Percentiles rank a stretch among this genome's conserved stretches.
Conservation (phyloP, 2,329 filamentous ascomycete genomes). For the Curvularia sp. region DNA sequence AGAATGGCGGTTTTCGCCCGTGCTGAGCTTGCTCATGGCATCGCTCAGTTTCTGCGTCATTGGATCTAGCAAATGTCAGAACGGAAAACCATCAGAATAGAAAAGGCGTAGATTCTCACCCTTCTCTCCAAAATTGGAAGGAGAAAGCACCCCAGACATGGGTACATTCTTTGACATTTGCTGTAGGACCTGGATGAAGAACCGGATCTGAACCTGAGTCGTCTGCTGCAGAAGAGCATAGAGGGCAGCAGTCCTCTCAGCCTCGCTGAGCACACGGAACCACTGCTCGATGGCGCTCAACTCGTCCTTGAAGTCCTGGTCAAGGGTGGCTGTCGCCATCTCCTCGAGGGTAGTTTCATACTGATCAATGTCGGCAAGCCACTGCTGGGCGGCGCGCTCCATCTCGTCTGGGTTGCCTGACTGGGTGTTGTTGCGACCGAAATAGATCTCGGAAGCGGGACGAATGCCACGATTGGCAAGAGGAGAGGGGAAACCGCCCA, state of each 20-base stretch:
- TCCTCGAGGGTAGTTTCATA: conserved; percentile 99
- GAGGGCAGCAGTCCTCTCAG: conserved; percentile 91
- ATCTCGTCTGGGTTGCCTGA: conserved; percentile 79
- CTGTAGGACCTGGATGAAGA: conserved; percentile 98
- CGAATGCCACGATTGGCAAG: conserved; percentile 80
- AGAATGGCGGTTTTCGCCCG: conserved; percentile 86
- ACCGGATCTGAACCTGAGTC: conserved; percentile 97
- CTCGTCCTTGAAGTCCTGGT: conserved; percentile 99
- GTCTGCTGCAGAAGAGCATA: conserved; percentile 98
- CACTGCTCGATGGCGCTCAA: conserved; percentile 98
- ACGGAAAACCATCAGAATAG: background rate
- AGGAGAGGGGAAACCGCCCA: conserved; percentile 80
- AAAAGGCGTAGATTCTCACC: conserved; percentile 60
- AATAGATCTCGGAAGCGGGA: conserved; percentile 91
- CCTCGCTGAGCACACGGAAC: conserved; percentile 97
- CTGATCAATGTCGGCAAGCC: conserved; percentile 98
- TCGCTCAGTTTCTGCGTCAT: conserved; percentile 97
- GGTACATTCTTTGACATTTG: conserved; percentile 99
- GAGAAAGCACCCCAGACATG: conserved; percentile 93
- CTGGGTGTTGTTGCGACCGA: conserved; percentile 76
- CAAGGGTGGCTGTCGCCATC: conserved; percentile 97
- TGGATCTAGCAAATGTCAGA: conserved; percentile 69
- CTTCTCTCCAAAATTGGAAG: conserved; percentile 92
- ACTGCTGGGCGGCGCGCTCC: conserved; percentile 95
- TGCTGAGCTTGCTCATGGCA: conserved; percentile 93